Evolutionary conservation across 2,329 filamentous ascomycete genomes (phyloP), one percentile per base, ranked within the genome.

Genomic region (Aspergillus sp.): DNA sequence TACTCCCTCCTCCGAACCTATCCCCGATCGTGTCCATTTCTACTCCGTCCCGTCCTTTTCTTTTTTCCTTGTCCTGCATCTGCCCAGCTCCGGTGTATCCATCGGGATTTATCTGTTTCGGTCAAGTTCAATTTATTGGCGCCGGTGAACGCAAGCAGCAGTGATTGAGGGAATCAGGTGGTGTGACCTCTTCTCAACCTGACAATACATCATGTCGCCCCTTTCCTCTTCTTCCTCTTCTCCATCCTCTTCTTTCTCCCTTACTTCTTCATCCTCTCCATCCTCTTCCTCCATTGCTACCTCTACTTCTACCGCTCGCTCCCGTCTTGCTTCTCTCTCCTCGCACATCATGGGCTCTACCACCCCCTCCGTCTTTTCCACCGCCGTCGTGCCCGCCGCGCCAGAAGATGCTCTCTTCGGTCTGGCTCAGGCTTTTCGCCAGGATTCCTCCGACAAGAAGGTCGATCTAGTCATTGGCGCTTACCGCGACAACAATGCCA

Each of bases 331-430:
- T 2, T 71, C 72, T 15, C 60, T 77, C 62, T 71, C 72, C 23
- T 67, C 69, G 25, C 91, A 95, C 69, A 78, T 78, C 78, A 89
- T 95, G 84, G 84, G 87, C 73, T 83, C 86, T 65, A 78, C 77
- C 64, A 73, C 80, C 71, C 75, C 83, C 59, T 89, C 90, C 68
- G 86, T 84, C 73, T 96, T 96, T 81, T 86, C 88, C 63, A 84
- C 89, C 71, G 85, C 90, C 72, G 81, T 84, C 66, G 91, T 97
- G 61, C 91, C 93, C 71, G 89, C 94, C 79, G 95, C 95, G 62
- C 93, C 95, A 51, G 93, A 96, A 77, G 95, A 99, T 80, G 88
- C 94, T 66, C 86, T 99, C 74, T 99, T 99, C 75, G 93, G 94
- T 60, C 82, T 99, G 71, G 92, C 94, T 86, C 87, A 90, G 64